phyloP scores from a whole-genome alignment of 306 rosid species.

The Lathyrus aphaca region DNA sequence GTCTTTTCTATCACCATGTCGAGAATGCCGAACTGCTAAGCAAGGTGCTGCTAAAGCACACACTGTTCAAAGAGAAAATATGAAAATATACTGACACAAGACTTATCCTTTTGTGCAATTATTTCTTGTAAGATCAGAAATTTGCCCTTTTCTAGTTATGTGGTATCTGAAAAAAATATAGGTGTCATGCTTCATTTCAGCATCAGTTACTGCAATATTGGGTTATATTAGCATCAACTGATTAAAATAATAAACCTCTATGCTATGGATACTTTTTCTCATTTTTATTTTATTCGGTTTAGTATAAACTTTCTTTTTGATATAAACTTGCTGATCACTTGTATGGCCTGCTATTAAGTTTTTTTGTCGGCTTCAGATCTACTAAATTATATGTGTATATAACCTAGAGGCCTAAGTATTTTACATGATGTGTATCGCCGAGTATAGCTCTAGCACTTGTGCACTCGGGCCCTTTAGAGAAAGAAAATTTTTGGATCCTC shows the following conservation, averaged over 20 bases:
- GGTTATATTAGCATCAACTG: conserved; percentile 30
- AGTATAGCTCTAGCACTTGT: conserved; percentile 6
- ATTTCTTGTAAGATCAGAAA: conserved; percentile 29
- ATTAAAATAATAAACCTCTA: conserved; percentile 27
- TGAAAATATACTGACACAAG: conserved; percentile 40
- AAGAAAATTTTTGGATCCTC: neutral
- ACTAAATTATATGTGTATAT: neutral
- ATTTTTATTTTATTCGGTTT: conserved; percentile 29
- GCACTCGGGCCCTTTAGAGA: conserved; percentile 1
- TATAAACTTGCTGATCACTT: conserved; percentile 6
- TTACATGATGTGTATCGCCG: conserved; percentile 17
- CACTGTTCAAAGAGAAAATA: conserved; percentile 38
- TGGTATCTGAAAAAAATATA: neutral
- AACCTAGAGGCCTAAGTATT: neutral
- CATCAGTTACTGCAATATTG: conserved; percentile 34
- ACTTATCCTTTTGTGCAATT: conserved; percentile 34
- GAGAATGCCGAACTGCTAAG: conserved; percentile 46
- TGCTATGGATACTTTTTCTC: neutral
- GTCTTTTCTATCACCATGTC: conserved; percentile 59
- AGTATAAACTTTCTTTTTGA: conserved; percentile 1
- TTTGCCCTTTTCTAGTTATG: conserved; percentile 31
- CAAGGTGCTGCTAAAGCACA: conserved; percentile 44
- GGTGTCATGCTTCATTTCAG: conserved; percentile 28
- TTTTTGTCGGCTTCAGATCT: neutral
- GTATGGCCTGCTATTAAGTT: conserved; percentile 17